Evolutionary conservation across 2,329 filamentous ascomycete species (phyloP).

Genomic region (Curvularia verruculosa): DNA sequence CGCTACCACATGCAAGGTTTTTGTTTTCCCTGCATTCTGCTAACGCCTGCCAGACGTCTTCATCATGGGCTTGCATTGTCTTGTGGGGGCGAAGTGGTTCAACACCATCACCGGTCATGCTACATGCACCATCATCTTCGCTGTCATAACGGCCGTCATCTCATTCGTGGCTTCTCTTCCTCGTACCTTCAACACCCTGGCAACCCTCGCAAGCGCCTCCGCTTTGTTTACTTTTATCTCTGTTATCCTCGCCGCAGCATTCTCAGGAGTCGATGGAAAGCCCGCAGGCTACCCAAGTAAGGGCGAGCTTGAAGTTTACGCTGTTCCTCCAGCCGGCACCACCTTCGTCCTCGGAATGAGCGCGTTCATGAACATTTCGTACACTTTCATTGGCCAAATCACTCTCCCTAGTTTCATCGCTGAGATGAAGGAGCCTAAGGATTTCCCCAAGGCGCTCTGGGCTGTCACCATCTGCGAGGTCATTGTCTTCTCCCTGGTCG

Average conservation of each 20-base stretch:
- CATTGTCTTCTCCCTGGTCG: constrained; percentile 83
- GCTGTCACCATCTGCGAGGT: constrained; percentile 88
- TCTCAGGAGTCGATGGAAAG: constrained; percentile 75
- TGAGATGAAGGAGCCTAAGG: constrained; percentile 80
- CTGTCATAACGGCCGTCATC: constrained; percentile 73
- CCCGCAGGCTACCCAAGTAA: constrained; percentile 66
- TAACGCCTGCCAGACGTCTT: constrained; percentile 21
- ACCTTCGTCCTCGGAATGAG: constrained; percentile 83
- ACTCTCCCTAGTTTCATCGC: constrained; percentile 94
- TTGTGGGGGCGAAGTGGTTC: constrained; percentile 84
- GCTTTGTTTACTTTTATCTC: constrained; percentile 90
- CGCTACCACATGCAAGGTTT: not conserved
- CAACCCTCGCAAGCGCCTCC: constrained; percentile 78
- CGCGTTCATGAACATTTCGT: constrained; percentile 93
- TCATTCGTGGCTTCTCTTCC: constrained; percentile 82
- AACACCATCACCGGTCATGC: constrained; percentile 81
- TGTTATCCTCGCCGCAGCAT: constrained; percentile 81
- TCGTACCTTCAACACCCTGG: constrained; percentile 80
- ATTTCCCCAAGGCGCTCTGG: constrained; percentile 93
- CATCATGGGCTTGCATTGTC: constrained; percentile 71
- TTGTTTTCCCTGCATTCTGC: not conserved
- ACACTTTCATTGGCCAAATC: constrained; percentile 95
- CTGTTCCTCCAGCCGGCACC: constrained; percentile 70
- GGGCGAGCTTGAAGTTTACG: constrained; percentile 71
- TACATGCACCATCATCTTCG: constrained; percentile 80